Percentiles rank a stretch among this genome's conserved stretches.
phyloP scores from a whole-genome alignment of 192 early-diverging fungal genomes.

The Coemansia asiatica region DNA sequence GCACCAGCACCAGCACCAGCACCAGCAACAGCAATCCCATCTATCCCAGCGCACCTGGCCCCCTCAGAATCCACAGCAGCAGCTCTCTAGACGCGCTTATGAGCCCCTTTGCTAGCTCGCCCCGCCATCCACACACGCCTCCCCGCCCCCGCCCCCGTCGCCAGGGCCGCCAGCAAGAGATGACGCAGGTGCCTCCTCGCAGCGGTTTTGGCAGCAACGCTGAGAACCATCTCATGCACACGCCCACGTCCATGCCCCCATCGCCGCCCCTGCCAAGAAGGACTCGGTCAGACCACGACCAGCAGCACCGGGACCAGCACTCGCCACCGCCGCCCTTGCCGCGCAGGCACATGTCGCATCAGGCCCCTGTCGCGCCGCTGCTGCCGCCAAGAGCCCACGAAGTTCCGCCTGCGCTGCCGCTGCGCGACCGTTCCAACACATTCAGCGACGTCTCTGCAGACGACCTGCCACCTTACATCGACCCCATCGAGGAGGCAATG shows the following conservation, averaged over 20 bases:
- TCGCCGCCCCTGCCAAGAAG: slow-evolving; percentile 5
- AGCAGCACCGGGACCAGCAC: slow-evolving; percentile 1
- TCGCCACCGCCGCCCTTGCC: slow-evolving; percentile 7
- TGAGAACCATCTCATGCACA: background rate
- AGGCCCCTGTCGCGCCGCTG: slow-evolving; percentile 1
- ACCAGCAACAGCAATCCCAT: background rate
- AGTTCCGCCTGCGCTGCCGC: slow-evolving; percentile 8
- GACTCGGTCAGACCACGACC: background rate
- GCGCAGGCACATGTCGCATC: background rate
- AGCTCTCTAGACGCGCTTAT: slow-evolving; percentile 6
- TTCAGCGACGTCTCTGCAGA: slow-evolving; percentile 43
- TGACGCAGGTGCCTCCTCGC: slow-evolving; percentile 1
- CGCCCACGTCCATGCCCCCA: background rate
- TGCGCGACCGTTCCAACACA: slow-evolving; percentile 29
- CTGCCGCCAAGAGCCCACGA: slow-evolving; percentile 8
- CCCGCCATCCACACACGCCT: background rate
- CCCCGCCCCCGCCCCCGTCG: background rate
- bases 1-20: slow-evolving; percentile 1
- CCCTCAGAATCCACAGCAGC: slow-evolving; percentile 7
- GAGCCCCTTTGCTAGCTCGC: slow-evolving; percentile 6
- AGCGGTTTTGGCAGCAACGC: background rate
- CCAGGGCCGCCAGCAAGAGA: background rate
- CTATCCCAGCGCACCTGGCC: background rate
- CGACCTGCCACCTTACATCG: slow-evolving; percentile 48
- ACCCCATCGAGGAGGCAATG: slow-evolving; percentile 51